phyloP scores from a whole-genome alignment of 2,329 filamentous ascomycete species.

The Venturia carpophila region DNA sequence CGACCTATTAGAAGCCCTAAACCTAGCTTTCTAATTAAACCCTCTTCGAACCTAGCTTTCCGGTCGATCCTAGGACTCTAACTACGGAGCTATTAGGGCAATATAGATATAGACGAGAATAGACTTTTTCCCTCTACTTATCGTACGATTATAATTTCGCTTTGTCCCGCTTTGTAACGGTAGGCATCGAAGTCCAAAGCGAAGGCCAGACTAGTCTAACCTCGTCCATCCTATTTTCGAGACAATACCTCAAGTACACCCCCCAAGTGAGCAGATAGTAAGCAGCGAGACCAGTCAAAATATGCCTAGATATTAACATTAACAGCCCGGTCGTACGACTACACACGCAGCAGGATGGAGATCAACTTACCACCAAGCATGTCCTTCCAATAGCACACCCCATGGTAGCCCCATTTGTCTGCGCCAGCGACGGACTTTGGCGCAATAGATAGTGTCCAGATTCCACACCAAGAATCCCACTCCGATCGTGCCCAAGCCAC shows the following conservation, averaged over 20 bases:
- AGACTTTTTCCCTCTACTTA: too few relatives aligned
- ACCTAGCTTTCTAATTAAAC: too few relatives aligned
- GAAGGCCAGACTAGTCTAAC: conserved; percentile 64
- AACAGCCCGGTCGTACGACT: not conserved
- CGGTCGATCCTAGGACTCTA: too few relatives aligned
- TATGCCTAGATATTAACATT: conserved; percentile 46
- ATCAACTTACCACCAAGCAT: conserved; percentile 58
- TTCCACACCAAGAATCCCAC: conserved; percentile 71
- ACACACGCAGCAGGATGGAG: not conserved
- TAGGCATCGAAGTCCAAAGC: conserved; percentile 47
- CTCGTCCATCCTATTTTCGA: conserved; percentile 64
- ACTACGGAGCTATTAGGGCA: too few relatives aligned
- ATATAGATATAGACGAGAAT: too few relatives aligned
- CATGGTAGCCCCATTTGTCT: conserved; percentile 66
- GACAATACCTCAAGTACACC: conserved; percentile 68
- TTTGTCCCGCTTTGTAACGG: not conserved
- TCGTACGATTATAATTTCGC: not conserved
- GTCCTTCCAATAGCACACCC: conserved; percentile 66
- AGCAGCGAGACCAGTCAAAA: conserved; percentile 73
- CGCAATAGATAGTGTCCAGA: conserved; percentile 68
- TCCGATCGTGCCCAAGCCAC: conserved; percentile 63
- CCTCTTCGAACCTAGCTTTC: too few relatives aligned
- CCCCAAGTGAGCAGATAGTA: conserved; percentile 83
- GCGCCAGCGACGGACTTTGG: conserved; percentile 55
- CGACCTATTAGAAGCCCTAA: too few relatives aligned